phyloP scores from a whole-genome alignment of 148 eudicot genomes.

The Diospyros kaki region DNA sequence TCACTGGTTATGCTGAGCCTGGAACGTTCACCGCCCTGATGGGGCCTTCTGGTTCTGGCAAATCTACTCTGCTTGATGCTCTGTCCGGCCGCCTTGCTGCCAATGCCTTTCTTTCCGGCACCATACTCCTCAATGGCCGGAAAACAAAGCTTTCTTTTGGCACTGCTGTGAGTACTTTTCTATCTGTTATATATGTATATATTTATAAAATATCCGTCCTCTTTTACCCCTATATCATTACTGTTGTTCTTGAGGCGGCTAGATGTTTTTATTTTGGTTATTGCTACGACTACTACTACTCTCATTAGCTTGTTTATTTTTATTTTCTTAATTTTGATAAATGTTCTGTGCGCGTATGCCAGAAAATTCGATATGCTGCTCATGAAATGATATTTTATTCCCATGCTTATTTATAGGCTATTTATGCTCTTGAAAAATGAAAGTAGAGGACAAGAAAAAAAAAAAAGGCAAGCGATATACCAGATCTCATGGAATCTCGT shows the following conservation, averaged over 20 bases:
- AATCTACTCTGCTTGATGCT: constrained; percentile 86
- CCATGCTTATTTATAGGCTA: too few species aligned
- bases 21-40: constrained; percentile 81
- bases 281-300: background rate
- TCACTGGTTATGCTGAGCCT: constrained; percentile 90
- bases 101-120: constrained; percentile 83
- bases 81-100: constrained; percentile 81
- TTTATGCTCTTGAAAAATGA: too few species aligned
- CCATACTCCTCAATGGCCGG: constrained; percentile 78
- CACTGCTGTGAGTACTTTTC: constrained; percentile 58
- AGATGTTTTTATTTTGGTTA: too few species aligned
- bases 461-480: too few species aligned
- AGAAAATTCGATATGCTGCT: too few species aligned
- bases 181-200: too few species aligned
- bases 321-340: background rate
- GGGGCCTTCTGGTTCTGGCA: constrained; percentile 99
- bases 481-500: too few species aligned
- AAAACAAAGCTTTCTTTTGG: constrained; percentile 87
- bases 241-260: too few species aligned
- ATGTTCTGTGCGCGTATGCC: background rate
- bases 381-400: too few species aligned
- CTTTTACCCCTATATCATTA: too few species aligned
- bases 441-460: too few species aligned
- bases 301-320: background rate
- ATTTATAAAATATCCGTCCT: too few species aligned